Conservation (phyloP, 2,329 filamentous ascomycete genomes). For the Microcyclosporella mali region DNA sequence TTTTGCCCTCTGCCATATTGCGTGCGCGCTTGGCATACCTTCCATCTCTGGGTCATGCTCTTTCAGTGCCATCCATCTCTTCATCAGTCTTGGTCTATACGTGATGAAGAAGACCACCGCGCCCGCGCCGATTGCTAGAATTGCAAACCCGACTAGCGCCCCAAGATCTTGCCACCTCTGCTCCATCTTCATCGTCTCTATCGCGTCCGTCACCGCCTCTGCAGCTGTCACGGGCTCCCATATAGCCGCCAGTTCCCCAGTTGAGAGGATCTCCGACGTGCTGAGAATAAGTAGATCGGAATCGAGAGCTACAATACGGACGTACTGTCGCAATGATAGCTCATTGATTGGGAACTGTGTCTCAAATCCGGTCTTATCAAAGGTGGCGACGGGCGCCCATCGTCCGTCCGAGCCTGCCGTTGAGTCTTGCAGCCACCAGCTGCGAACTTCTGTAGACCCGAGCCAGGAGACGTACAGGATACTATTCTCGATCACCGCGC, state of each 20-base stretch:
- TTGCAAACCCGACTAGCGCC: slow-evolving; percentile 3
- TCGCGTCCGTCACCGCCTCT: no score
- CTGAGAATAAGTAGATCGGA: slow-evolving; percentile 4
- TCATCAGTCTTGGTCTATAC: not conserved
- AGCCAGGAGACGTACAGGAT: slow-evolving; percentile 46
- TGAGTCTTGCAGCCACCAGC: slow-evolving; percentile 42
- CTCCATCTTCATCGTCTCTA: not conserved
- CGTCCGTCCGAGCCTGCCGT: not conserved
- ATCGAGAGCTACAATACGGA: slow-evolving; percentile 21
- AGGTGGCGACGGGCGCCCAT: not conserved
- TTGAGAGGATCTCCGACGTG: slow-evolving; percentile 1
- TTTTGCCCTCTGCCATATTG: not conserved
- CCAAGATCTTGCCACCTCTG: slow-evolving; percentile 4
- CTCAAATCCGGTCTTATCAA: slow-evolving; percentile 19
- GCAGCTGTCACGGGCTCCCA: not conserved
- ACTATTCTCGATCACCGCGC: slow-evolving; percentile 21
- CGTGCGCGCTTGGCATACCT: no score
- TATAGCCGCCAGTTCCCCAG: no score
- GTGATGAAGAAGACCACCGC: slow-evolving; percentile 2
- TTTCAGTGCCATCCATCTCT: not conserved
- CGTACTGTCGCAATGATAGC: slow-evolving; percentile 10
- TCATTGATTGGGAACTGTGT: slow-evolving; percentile 10
- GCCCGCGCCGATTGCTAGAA: slow-evolving; percentile 1
- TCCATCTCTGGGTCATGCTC: no score
- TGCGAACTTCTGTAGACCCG: slow-evolving; percentile 38